Evolutionary conservation across 176 grass and related monocot genomes (phyloP).

Genomic region (Raddia guianensis): DNA sequence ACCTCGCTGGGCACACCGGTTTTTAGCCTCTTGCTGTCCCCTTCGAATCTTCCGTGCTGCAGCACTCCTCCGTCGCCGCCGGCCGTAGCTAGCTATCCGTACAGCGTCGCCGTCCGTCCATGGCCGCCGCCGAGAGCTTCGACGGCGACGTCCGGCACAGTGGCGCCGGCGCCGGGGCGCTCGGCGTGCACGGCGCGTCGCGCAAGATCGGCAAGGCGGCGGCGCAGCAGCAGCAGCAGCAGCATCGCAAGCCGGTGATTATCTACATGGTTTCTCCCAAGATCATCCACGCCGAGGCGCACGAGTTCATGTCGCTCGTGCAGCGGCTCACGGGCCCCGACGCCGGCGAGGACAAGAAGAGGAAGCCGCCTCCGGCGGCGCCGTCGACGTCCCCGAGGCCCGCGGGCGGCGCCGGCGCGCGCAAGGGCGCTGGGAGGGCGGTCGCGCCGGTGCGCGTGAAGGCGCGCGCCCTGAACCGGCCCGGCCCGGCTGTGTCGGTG

Average conservation of each 20-base stretch:
- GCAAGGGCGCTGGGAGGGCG: background rate
- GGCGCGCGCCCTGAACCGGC: conserved; percentile 57
- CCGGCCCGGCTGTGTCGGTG: conserved; percentile 49
- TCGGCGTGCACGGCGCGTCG: conserved; percentile 58
- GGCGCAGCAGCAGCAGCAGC: conserved; percentile 12
- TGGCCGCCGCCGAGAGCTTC: conserved; percentile 50
- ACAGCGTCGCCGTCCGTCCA: background rate
- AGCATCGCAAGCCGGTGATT: conserved; percentile 68
- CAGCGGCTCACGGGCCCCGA: conserved; percentile 85
- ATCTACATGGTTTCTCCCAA: conserved; percentile 91
- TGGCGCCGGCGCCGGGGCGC: background rate
- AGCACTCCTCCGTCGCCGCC: background rate
- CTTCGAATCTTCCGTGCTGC: conserved; percentile 25
- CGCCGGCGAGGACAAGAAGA: conserved; percentile 14
- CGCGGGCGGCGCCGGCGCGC: background rate
- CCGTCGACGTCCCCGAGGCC: conserved; percentile 10
- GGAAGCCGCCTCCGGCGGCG: background rate
- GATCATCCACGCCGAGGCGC: conserved; percentile 86
- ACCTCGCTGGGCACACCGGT: background rate
- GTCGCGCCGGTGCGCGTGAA: conserved; percentile 66
- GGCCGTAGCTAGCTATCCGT: background rate
- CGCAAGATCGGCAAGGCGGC: conserved; percentile 66
- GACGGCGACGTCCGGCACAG: conserved; percentile 31
- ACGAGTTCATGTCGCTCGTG: conserved; percentile 86
- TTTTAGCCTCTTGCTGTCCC: conserved; percentile 51